phyloP scores from a whole-genome alignment of 441 rosid genomes.

The Gossypium lobatum region DNA sequence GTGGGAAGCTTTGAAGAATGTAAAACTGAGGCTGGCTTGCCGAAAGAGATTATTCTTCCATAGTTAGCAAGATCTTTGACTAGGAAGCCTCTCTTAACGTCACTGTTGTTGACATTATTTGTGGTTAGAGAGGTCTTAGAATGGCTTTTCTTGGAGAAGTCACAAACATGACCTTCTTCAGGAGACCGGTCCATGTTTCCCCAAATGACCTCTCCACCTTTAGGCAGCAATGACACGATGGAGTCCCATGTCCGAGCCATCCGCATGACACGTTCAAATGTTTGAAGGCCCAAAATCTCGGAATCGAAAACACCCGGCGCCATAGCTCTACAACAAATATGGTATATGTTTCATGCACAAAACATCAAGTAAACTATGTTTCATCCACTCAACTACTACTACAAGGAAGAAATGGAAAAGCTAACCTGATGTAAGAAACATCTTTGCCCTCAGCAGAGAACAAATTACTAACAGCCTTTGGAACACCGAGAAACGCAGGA shows the following conservation, averaged over 20 bases:
- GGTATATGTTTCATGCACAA: background rate
- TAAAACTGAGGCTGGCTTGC: constrained; percentile 36
- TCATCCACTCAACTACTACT: background rate
- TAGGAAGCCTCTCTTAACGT: constrained; percentile 19
- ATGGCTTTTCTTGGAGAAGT: constrained; percentile 26
- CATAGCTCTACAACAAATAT: constrained; percentile 34
- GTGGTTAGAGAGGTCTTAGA: constrained; percentile 12
- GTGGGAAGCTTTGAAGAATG: constrained; percentile 39
- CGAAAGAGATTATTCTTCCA: constrained; percentile 60
- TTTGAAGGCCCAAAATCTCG: constrained; percentile 47
- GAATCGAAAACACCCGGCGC: constrained; percentile 41
- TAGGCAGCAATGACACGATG: constrained; percentile 50
- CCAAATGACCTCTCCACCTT: constrained; percentile 74
- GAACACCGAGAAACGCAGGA: constrained; percentile 56
- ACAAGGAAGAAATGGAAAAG: background rate
- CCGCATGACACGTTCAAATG: constrained; percentile 45
- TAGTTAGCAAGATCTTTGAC: constrained; percentile 31
- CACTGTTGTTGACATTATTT: constrained; percentile 22
- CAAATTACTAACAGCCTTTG: constrained; percentile 47
- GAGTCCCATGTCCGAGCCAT: constrained; percentile 73
- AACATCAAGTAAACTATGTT: background rate
- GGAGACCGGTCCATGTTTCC: constrained; percentile 52
- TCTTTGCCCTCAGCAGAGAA: constrained; percentile 56
- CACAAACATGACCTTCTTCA: constrained; percentile 42
- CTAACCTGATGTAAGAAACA: constrained; percentile 44